phyloP scores from a whole-genome alignment of 768 basidiomycete species.

The Amylocystis lapponica region DNA sequence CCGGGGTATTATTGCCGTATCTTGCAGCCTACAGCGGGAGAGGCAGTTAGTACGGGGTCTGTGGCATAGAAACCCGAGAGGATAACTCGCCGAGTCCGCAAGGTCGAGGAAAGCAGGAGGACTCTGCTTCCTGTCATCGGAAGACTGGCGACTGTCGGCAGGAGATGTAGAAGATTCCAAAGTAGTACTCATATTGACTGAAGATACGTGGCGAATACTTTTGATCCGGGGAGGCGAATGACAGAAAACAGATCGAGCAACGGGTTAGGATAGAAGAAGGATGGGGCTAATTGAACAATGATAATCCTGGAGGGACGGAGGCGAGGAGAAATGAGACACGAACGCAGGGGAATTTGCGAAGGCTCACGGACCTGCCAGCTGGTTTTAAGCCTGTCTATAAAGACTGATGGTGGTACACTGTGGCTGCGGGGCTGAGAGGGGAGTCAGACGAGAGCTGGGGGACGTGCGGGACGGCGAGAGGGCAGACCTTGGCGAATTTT shows the following conservation, averaged over 20 bases:
- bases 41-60: constrained; percentile 5
- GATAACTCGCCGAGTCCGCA: constrained; percentile 78
- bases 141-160: constrained; percentile 63
- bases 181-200: constrained; percentile 60
- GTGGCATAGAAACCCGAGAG: constrained; percentile 1
- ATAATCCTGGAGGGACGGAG: constrained; percentile 37
- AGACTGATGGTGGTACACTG: constrained; percentile 76
- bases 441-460: constrained; percentile 1
- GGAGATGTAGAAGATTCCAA: constrained; percentile 66
- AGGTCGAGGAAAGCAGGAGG: constrained; percentile 92
- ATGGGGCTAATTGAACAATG: constrained; percentile 61
- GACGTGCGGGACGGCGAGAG: constrained; percentile 4
- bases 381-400: constrained; percentile 72
- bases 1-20: constrained; percentile 81
- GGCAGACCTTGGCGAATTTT: constrained; percentile 20
- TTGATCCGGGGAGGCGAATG: constrained; percentile 48
- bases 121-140: constrained; percentile 76
- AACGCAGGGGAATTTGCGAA: constrained; percentile 16
- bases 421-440: constrained; percentile 40
- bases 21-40: constrained; percentile 58
- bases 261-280: constrained; percentile 40
- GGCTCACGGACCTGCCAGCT: constrained; percentile 54
- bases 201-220: constrained; percentile 39
- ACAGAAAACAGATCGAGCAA: constrained; percentile 47
- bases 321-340: constrained; percentile 5